These are phyloP conservation scores for Ceratobasidium sp. DNA, from an alignment of 1,284 basidiomycete genomes.

Conservation along the genomic window DNA sequence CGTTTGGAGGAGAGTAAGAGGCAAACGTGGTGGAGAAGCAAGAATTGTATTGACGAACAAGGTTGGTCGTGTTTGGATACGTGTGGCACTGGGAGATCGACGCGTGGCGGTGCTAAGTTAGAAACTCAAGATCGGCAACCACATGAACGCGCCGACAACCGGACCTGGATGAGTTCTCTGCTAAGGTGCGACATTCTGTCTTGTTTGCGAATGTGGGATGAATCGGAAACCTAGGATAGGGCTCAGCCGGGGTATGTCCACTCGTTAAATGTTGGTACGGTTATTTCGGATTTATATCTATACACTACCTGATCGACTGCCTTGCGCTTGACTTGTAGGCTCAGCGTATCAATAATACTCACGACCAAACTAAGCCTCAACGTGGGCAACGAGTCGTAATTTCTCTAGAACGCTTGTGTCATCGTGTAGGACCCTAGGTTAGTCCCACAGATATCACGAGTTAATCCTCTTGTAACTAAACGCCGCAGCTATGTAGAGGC, in stretches of 20 bases:
- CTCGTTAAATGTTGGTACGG: background rate
- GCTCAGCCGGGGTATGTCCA: background rate
- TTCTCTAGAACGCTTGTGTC: background rate
- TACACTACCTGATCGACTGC: background rate
- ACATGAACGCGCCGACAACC: constrained; percentile 5
- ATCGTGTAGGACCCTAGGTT: background rate
- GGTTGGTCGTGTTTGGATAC: background rate
- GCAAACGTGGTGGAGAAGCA: background rate
- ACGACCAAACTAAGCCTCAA: background rate
- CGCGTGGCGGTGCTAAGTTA: too few species aligned
- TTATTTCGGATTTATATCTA: background rate
- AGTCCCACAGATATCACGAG: too few species aligned
- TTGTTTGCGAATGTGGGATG: background rate
- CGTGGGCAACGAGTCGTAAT: background rate
- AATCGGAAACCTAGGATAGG: background rate
- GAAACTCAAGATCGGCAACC: background rate
- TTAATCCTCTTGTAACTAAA: too few species aligned
- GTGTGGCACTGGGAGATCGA: background rate
- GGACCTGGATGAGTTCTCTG: constrained; percentile 6
- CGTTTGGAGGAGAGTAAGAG: background rate
- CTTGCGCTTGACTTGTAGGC: background rate
- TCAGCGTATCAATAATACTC: background rate
- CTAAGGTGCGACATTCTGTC: background rate
- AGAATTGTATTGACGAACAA: background rate
- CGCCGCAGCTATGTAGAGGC: too few species aligned